A percentile compares a stretch with the other conserved stretches of the same genome.
Evolutionary conservation across 345 rosid genomes (phyloP).

Genomic region (Ailanthus altissimus): DNA sequence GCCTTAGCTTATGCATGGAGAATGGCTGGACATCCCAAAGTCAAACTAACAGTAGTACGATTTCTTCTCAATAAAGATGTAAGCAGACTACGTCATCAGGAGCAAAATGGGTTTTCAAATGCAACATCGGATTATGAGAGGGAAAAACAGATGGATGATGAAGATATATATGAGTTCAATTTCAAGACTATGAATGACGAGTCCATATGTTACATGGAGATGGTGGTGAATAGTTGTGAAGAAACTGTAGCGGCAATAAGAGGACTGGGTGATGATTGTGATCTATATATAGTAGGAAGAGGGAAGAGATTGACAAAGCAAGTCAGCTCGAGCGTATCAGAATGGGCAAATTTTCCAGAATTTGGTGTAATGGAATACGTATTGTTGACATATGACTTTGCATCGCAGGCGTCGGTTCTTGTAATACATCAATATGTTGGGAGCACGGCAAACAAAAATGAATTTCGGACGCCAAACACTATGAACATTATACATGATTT

Average conservation of each 20-base stretch:
- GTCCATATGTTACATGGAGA: constrained; percentile 37
- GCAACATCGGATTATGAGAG: background rate
- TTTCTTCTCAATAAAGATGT: constrained; percentile 36
- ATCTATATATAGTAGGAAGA: constrained; percentile 60
- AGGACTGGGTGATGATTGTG: constrained; percentile 36
- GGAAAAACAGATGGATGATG: constrained; percentile 39
- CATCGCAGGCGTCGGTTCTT: constrained; percentile 54
- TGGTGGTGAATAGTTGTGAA: constrained; percentile 42
- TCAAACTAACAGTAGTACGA: constrained; percentile 47
- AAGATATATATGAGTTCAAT: constrained; percentile 45
- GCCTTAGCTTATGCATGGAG: constrained; percentile 68
- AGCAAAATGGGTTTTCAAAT: background rate
- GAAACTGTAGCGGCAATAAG: constrained; percentile 34
- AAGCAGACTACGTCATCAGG: background rate
- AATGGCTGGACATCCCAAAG: constrained; percentile 38
- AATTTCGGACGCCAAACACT: background rate
- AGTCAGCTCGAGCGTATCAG: constrained; percentile 35
- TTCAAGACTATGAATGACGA: constrained; percentile 35
- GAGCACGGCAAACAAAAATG: background rate
- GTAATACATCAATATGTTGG: constrained; percentile 53
- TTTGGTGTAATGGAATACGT: constrained; percentile 62
- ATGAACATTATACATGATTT: background rate
- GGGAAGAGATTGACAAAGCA: constrained; percentile 36
- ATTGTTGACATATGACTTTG: constrained; percentile 41
- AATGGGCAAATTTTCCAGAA: constrained; percentile 53